A percentile compares a stretch with the other conserved stretches of the same genome.
Conservation (phyloP, 306 rosid species). For the Acacia melanoxylon region DNA sequence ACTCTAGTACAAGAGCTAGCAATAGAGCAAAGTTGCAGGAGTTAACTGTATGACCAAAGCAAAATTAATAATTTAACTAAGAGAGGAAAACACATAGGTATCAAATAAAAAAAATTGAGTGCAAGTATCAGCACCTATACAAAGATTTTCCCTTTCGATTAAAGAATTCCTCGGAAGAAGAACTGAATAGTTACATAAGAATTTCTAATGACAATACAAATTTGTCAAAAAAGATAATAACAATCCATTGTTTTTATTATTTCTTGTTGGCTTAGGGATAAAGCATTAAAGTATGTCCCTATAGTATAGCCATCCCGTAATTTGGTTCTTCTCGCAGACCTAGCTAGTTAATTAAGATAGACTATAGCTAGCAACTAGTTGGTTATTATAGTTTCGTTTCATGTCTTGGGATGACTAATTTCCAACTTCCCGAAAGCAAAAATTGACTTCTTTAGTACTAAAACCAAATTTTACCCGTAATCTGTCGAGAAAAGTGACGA, state of each 20-base stretch:
- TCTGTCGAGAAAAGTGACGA: slow-evolving; percentile 24
- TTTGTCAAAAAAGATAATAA: too few species aligned
- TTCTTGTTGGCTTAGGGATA: not conserved
- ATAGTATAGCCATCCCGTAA: not conserved
- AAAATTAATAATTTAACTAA: too few species aligned
- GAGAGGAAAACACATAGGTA: too few species aligned
- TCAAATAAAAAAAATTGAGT: too few species aligned
- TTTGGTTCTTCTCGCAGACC: not conserved
- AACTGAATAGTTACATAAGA: not conserved
- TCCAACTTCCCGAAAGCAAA: not conserved
- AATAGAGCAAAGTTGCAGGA: too few species aligned
- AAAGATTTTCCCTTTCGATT: too few species aligned
- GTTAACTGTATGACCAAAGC: too few species aligned
- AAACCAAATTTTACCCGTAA: slow-evolving; percentile 26
- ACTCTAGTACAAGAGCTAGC: too few species aligned
- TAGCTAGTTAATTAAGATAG: not conserved
- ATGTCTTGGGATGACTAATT: not conserved
- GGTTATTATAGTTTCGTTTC: slow-evolving; percentile 4
- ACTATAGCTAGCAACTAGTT: not conserved
- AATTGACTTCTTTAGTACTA: not conserved
- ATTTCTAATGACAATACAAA: too few species aligned
- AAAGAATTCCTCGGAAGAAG: not conserved
- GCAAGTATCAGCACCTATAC: too few species aligned
- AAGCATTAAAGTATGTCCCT: not conserved
- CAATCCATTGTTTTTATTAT: not conserved